Conservation (phyloP, 2,329 filamentous ascomycete genomes). For the Didymella pinodella region DNA sequence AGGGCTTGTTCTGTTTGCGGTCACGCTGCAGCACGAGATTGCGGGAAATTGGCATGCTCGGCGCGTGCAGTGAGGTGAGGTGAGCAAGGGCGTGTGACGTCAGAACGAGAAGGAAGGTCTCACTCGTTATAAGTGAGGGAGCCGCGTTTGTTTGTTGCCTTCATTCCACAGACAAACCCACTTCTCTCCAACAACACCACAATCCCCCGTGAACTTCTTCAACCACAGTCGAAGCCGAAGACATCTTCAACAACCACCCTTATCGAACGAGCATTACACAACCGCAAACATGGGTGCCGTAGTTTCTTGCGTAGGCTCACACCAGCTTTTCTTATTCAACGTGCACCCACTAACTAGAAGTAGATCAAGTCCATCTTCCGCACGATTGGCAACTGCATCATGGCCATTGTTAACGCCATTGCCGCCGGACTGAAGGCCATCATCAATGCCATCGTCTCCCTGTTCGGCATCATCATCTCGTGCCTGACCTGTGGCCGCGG, state of each 20-base stretch:
- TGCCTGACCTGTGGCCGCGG: constrained; percentile 59
- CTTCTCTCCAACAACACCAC: constrained; percentile 11
- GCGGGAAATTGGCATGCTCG: constrained; percentile 17
- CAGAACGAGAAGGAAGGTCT: constrained; percentile 9
- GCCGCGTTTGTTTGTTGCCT: constrained; percentile 17
- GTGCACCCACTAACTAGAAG: constrained; percentile 30
- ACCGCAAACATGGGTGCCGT: constrained; percentile 77
- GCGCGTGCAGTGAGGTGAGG: constrained; percentile 16
- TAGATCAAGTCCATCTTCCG: constrained; percentile 56
- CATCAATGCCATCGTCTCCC: constrained; percentile 59
- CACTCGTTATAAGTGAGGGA: constrained; percentile 23
- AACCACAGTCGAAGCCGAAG: constrained; percentile 6
- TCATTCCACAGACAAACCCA: constrained; percentile 16
- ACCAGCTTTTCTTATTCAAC: not conserved
- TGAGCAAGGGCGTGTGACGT: constrained; percentile 22
- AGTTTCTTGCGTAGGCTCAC: constrained; percentile 76
- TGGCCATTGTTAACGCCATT: constrained; percentile 58
- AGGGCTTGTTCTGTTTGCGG: constrained; percentile 21
- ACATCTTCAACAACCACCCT: not conserved
- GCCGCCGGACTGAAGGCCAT: constrained; percentile 56
- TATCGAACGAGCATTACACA: constrained; percentile 11
- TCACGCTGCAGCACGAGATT: constrained; percentile 17
- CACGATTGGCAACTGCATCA: constrained; percentile 57
- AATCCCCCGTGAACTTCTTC: not conserved
- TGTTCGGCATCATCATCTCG: constrained; percentile 59